Conservation (phyloP, 164 flowering plant genomes). For the Echeveria elegans region DNA sequence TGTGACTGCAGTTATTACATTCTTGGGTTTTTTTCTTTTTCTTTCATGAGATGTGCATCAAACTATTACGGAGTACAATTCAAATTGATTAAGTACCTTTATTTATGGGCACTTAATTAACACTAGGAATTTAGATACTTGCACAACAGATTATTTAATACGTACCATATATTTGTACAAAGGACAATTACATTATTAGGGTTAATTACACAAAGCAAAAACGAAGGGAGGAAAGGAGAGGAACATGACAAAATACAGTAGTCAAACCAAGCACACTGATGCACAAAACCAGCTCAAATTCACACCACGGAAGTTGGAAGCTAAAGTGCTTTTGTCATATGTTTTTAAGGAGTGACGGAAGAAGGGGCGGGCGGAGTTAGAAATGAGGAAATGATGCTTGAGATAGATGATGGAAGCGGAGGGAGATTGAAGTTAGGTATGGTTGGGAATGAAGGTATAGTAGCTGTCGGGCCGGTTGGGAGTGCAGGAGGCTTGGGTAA, state of each 20-base stretch:
- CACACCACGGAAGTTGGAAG: neutral
- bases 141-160: no score
- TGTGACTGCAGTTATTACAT: neutral
- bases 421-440: constrained; percentile 4
- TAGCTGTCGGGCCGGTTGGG: neutral
- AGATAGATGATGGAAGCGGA: neutral
- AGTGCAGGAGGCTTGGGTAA: constrained; percentile 1
- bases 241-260: neutral
- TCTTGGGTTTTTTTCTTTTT: no score
- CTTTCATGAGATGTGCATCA: no score
- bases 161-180: no score
- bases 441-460: neutral
- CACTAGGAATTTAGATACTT: no score
- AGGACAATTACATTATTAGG: no score
- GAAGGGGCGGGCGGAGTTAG: constrained; percentile 1
- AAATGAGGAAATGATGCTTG: constrained; percentile 2
- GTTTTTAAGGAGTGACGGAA: neutral
- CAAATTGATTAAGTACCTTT: no score
- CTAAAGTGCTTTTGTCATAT: no score
- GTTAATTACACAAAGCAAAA: neutral
- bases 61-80: no score
- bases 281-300: neutral
- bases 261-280: neutral
- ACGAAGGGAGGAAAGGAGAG: neutral
- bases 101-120: no score